Base-by-base conservation (phyloP, 305 asterid species). In the Solanum chacoense region DNA sequence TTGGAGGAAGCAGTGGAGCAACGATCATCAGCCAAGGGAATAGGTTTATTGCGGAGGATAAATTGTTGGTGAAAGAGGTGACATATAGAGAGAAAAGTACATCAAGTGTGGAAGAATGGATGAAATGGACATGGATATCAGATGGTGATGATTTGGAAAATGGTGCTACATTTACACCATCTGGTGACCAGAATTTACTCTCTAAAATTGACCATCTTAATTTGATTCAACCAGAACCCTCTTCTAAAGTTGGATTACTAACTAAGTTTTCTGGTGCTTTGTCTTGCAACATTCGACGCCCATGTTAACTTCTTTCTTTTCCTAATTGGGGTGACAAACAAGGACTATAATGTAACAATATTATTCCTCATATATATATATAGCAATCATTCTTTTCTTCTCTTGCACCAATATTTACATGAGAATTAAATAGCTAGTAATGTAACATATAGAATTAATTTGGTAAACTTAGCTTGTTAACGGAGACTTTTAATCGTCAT, bases 11-110 rank as follows among this genome's bases (percentile, higher is more conserved):
- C 88, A 88, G 91, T 59, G 85, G 88, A 38, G 91, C 92, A 13
- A 91, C 92, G 24, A 91, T 91, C 24, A 88, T 89, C 76, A 91
- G 93, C 14, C 90, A 91, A 76, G 93, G 93, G 4, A 91, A 91
- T 74, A 80, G 91, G 2, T 89, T 79, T 89, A 88, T 89, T 84
- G 93, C 91, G 40, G 84, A 32, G 34, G 85, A 50, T 32, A n/a
- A 59, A 16, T 31, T n/a, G 26, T 75, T 42, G 73, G 65, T 74
- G 65, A 87, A 73, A 76, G 73, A 87, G 59, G 89, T 87, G 24
- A 87, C 89, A 77, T 78, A 87, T 36, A 42, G 89, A 40, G 85
- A 87, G 7, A 80, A 40, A 28, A 40, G 63, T 40, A 80, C 85
- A 28, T n/a, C 85, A 1, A 77, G 11, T 36, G 55, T 36, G 14